These are phyloP conservation scores for Xylariaceae sp. DNA, from an alignment of 2,329 filamentous ascomycete genomes.

Conservation along the genomic window DNA sequence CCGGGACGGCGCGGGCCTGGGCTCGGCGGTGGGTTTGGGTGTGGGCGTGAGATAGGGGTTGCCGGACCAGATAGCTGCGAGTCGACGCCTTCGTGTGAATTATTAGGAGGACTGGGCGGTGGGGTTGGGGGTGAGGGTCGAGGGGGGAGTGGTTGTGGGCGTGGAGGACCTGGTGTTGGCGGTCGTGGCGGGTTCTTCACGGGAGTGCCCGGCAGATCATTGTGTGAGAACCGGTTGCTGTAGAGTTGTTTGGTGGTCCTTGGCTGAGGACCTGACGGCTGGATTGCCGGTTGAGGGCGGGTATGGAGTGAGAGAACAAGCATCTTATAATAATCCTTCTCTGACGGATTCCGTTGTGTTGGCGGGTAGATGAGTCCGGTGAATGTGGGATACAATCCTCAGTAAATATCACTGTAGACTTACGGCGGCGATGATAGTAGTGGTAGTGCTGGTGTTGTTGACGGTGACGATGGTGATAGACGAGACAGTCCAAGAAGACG, in stretches of 20 bases:
- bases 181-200: constrained; percentile 27
- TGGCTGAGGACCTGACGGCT: neutral
- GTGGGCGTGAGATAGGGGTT: constrained; percentile 17
- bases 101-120: constrained; percentile 29
- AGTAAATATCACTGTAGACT: too few species aligned
- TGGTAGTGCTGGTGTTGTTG: neutral
- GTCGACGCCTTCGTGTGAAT: neutral
- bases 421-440: neutral
- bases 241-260: neutral
- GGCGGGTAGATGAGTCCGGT: neutral
- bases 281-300: neutral
- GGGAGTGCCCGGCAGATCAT: neutral
- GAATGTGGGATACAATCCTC: neutral
- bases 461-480: neutral
- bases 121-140: constrained; percentile 30
- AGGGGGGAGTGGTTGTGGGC: constrained; percentile 28
- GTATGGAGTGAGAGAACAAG: constrained; percentile 1
- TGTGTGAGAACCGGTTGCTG: neutral
- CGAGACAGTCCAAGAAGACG: constrained; percentile 9
- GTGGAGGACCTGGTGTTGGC: constrained; percentile 29
- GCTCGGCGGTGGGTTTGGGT: constrained; percentile 28
- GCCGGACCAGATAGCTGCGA: constrained; percentile 16
- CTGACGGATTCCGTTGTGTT: neutral
- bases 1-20: constrained; percentile 24
- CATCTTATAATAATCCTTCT: constrained; percentile 8